These are phyloP conservation scores for Prunus davidiana DNA, from an alignment of 306 rosid genomes.

Conservation along the genomic window DNA sequence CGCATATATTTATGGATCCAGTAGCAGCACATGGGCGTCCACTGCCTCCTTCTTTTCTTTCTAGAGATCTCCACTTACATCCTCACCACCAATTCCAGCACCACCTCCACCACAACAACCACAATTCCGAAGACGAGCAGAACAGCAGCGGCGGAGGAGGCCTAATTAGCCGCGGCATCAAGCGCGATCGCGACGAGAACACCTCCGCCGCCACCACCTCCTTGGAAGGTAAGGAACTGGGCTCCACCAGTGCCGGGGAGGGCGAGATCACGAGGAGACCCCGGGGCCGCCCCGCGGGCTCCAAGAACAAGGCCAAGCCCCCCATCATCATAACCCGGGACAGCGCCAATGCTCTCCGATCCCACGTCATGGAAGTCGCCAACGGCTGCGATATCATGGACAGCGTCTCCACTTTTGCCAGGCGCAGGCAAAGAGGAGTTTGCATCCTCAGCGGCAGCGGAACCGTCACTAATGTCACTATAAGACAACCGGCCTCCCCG, in stretches of 20 bases:
- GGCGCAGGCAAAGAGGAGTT: constrained; percentile 77
- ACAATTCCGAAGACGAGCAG: constrained; percentile 53
- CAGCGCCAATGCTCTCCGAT: constrained; percentile 86
- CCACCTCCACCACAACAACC: constrained; percentile 46
- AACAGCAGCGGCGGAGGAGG: constrained; percentile 35
- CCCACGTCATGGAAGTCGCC: constrained; percentile 84
- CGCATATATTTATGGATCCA: constrained; percentile 60
- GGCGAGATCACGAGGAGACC: constrained; percentile 61
- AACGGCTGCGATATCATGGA: constrained; percentile 85
- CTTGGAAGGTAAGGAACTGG: constrained; percentile 35
- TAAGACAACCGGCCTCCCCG: constrained; percentile 77
- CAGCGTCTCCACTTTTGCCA: constrained; percentile 58
- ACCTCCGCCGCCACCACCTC: constrained; percentile 12
- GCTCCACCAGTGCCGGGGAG: constrained; percentile 24
- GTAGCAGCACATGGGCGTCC: constrained; percentile 82
- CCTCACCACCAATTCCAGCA: constrained; percentile 66
- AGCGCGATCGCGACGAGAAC: constrained; percentile 53
- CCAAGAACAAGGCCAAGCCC: constrained; percentile 89
- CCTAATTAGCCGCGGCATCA: constrained; percentile 41
- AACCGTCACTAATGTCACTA: constrained; percentile 81
- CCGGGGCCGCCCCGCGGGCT: constrained; percentile 81
- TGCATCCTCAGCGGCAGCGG: constrained; percentile 86
- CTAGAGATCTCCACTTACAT: constrained; percentile 77
- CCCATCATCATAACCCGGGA: constrained; percentile 89
- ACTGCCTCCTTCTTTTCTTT: constrained; percentile 78